These are phyloP conservation scores for Abelmoschus esculentus DNA, from an alignment of 345 rosid genomes.

Conservation along the genomic window DNA sequence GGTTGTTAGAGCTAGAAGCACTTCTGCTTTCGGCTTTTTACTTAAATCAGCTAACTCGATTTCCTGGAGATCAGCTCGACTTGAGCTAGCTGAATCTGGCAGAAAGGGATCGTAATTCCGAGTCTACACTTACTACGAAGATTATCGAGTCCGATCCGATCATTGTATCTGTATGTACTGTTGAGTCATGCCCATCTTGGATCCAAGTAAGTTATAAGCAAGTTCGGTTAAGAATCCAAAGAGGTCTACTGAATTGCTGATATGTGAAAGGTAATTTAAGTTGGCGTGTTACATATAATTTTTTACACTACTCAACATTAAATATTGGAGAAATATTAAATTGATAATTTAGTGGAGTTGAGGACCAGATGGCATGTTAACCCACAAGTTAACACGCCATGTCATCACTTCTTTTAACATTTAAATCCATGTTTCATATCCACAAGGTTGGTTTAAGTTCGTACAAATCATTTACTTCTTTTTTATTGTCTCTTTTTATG, in stretches of 20 bases:
- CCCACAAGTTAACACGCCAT: too few relatives aligned
- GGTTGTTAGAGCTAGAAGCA: constrained; percentile 74
- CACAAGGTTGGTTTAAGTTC: too few relatives aligned
- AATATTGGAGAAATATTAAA: too few relatives aligned
- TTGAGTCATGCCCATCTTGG: neutral
- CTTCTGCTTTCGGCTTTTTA: constrained; percentile 61
- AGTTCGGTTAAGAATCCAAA: neutral
- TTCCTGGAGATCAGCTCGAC: neutral
- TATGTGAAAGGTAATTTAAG: neutral
- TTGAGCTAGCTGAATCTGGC: constrained; percentile 11
- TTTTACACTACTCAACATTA: too few relatives aligned
- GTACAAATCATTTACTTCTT: too few relatives aligned
- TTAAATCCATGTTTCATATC: too few relatives aligned
- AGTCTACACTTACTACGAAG: neutral
- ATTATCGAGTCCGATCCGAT: neutral
- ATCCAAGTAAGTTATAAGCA: neutral
- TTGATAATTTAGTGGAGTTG: too few relatives aligned
- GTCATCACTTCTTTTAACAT: too few relatives aligned
- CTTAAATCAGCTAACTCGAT: constrained; percentile 56
- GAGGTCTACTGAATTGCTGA: neutral
- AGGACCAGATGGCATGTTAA: too few relatives aligned
- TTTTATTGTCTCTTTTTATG: too few relatives aligned
- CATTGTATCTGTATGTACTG: neutral
- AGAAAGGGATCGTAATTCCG: constrained; percentile 11
- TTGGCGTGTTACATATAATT: neutral